Conservation (phyloP, 225 moss, liverwort and hornwort genomes). For the Bryum argenteum region DNA sequence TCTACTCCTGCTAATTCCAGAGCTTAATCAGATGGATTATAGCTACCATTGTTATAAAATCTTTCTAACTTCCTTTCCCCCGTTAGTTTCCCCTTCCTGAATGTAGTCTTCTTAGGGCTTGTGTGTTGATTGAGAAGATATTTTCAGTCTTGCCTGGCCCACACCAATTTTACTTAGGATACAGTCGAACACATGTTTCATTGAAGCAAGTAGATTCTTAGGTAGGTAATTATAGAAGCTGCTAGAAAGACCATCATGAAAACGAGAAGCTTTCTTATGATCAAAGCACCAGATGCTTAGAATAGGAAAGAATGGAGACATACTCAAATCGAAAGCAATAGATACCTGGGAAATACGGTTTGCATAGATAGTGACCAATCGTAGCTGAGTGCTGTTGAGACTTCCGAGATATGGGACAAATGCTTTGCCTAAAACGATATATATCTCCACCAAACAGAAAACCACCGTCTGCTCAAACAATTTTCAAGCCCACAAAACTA, state of each 20-base stretch:
- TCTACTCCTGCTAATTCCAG: background rate
- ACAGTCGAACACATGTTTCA: constrained; percentile 3
- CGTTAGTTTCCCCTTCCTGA: background rate
- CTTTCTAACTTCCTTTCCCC: background rate
- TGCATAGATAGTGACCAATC: constrained; percentile 87
- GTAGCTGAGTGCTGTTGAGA: constrained; percentile 83
- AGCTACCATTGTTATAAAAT: background rate
- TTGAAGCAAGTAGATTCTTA: constrained; percentile 3
- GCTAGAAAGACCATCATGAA: too few species aligned
- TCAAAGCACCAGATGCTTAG: background rate
- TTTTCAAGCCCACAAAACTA: constrained; percentile 15
- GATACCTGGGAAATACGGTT: constrained; percentile 80
- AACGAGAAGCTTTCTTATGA: background rate
- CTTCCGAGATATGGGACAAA: constrained; percentile 91
- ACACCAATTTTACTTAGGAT: constrained; percentile 28
- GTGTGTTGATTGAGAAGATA: constrained; percentile 49
- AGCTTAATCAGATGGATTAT: constrained; percentile 20
- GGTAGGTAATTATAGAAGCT: background rate
- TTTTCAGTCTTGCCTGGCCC: constrained; percentile 65
- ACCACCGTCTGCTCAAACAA: constrained; percentile 68
- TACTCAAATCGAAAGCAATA: background rate
- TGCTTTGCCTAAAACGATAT: constrained; percentile 79
- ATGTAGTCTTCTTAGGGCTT: constrained; percentile 37
- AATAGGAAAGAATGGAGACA: background rate
- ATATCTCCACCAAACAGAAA: constrained; percentile 91